Evolutionary conservation across 352 stramenopile genomes (phyloP), one percentile per base, ranked within the genome.

Genomic region (Pythium vanterpoolii): DNA sequence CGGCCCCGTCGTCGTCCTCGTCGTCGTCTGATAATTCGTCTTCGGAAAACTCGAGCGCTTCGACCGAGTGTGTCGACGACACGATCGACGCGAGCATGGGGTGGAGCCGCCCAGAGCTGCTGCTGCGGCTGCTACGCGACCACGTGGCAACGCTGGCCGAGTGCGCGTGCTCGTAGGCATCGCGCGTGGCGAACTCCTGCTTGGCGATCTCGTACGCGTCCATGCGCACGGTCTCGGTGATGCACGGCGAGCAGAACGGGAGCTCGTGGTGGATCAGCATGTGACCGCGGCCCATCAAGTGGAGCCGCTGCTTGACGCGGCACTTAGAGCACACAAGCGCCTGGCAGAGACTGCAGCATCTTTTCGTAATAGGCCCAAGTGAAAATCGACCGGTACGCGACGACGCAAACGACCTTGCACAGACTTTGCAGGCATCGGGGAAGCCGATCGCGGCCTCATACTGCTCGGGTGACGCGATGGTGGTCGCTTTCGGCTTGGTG

Each of bases 151-250:
- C n/a, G 26, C 36, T 48, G 4, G 38, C 19, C n/a, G 27, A 46
- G 36, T 24, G 14, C 9, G 16, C 7, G 18, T 19, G 24, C 10
- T 39, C 18, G 38, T 48, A 47, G 1, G 50, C 13, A 38, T 48
- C 38, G 18, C 28, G 21, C 4, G 4, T 33, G 11, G 31, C n/a
- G 23, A 50, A 59, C 51, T 50, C 51, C 38, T 50, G 7, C n/a
- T 59, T 47, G 39, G 51, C 51, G 39, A 59, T 59, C 51, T 59
- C 51, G 39, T 59, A 59, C 27, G 39, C 51, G 51, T 59, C 51
- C 51, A 50, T 59, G 38, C 51, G 51, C 3, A 50, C 28, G 0
- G 51, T 59, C 21, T 59, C 51, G 38, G 39, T 26, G 28, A 61
- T 13, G 21, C 40, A 61, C 19, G 40, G 53, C 53, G 30, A 26